These are phyloP conservation scores for Lichenothelia convexa DNA, from an alignment of 495 filamentous ascomycete genomes.

Conservation along the genomic window DNA sequence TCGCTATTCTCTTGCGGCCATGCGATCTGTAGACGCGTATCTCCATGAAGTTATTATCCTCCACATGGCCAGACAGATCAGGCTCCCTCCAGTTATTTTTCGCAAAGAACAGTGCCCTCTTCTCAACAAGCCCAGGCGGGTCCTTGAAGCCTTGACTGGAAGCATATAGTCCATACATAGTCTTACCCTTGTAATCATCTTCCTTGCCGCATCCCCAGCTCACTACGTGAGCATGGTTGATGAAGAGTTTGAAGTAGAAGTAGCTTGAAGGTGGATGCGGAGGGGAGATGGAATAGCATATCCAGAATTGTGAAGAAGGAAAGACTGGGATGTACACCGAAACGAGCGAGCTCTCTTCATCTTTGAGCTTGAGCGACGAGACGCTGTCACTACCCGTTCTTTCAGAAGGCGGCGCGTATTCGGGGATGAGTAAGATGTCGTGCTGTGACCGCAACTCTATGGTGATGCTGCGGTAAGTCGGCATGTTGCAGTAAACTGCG, in stretches of 20 bases:
- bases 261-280: conserved; percentile 17
- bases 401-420: conserved; percentile 7
- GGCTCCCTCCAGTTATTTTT: not conserved
- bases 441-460: conserved; percentile 12
- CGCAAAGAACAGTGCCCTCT: conserved; percentile 18
- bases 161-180: conserved; percentile 22
- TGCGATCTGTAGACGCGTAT: conserved; percentile 20
- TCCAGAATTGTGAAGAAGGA: conserved; percentile 23
- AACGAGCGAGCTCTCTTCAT: conserved; percentile 8
- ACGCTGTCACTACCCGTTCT: too few species aligned
- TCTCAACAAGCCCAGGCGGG: conserved; percentile 13
- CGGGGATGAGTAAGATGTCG: conserved; percentile 10
- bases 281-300: conserved; percentile 19
- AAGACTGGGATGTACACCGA: conserved; percentile 18
- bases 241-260: conserved; percentile 27
- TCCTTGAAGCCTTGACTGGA: conserved; percentile 4
- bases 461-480: conserved; percentile 11
- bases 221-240: conserved; percentile 17
- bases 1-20: conserved; percentile 17
- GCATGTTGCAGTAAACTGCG: conserved; percentile 9
- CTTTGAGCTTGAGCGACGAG: conserved; percentile 1
- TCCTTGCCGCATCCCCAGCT: conserved; percentile 24
- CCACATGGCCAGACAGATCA: not conserved
- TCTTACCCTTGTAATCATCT: conserved; percentile 22
- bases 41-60: conserved; percentile 20